phyloP scores from a whole-genome alignment of 2,329 filamentous ascomycete genomes.

The Exophiala oligosperma region DNA sequence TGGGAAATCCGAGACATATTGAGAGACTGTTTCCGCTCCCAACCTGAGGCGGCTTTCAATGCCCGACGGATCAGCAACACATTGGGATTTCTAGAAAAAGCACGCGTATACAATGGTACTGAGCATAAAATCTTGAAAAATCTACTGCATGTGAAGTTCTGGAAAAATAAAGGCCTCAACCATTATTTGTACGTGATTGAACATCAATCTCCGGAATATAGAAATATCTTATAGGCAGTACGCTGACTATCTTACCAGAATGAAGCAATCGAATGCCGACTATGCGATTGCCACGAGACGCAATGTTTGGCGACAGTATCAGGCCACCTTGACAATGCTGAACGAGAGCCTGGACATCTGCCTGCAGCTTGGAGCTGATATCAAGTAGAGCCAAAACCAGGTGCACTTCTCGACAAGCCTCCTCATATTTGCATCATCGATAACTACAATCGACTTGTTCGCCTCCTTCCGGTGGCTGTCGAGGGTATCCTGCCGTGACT shows the following conservation, averaged over 20 bases:
- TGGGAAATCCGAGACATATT: constrained; percentile 51
- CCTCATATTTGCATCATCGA: too few relatives aligned
- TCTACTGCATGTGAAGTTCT: constrained; percentile 45
- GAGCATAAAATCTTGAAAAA: constrained; percentile 51
- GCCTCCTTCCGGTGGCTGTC: too few relatives aligned
- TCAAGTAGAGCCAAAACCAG: too few relatives aligned
- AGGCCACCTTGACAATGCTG: constrained; percentile 45
- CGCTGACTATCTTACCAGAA: constrained; percentile 32
- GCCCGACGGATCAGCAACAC: constrained; percentile 45
- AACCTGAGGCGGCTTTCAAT: constrained; percentile 39
- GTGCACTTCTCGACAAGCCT: too few relatives aligned
- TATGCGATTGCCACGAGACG: constrained; percentile 33
- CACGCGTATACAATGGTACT: constrained; percentile 39
- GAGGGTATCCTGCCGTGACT: too few relatives aligned
- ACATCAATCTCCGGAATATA: neutral
- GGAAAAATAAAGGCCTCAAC: constrained; percentile 37
- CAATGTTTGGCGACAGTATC: constrained; percentile 42
- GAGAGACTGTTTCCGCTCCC: constrained; percentile 43
- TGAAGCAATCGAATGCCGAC: constrained; percentile 28
- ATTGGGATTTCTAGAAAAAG: constrained; percentile 45
- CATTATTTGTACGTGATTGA: constrained; percentile 30
- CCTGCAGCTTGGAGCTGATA: constrained; percentile 28
- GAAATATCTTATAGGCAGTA: neutral
- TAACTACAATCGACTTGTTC: too few relatives aligned
- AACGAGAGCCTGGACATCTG: constrained; percentile 51